Evolutionary conservation across 2,329 filamentous ascomycete genomes (phyloP).

Genomic region (Arthrinium phaeospermum): DNA sequence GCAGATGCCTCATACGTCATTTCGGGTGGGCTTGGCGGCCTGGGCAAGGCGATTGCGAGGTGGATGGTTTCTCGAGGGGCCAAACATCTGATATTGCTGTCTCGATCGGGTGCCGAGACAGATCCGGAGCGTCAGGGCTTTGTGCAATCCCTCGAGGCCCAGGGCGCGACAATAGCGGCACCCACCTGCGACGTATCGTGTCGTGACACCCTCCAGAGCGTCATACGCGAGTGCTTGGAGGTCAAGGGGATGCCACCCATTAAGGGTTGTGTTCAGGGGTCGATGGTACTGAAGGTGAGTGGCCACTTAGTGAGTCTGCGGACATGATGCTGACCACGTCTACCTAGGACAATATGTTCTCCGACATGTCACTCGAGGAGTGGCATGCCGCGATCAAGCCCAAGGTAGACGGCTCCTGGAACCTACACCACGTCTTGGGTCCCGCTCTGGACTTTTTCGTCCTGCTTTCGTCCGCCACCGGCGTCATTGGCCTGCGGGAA

Average conservation of each 20-base stretch:
- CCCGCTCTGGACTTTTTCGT: neutral
- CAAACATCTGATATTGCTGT: slow-evolving; percentile 29
- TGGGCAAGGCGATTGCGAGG: slow-evolving; percentile 31
- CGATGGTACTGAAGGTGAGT: slow-evolving; percentile 32
- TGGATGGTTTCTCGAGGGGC: slow-evolving; percentile 32
- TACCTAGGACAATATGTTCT: neutral
- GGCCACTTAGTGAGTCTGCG: neutral
- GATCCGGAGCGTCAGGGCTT: slow-evolving; percentile 20
- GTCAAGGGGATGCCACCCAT: slow-evolving; percentile 24
- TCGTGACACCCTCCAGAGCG: slow-evolving; percentile 9
- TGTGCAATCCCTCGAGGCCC: slow-evolving; percentile 21
- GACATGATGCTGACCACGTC: neutral
- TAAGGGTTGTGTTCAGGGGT: slow-evolving; percentile 27
- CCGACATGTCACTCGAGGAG: neutral
- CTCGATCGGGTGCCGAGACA: slow-evolving; percentile 25
- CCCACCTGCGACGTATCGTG: slow-evolving; percentile 30
- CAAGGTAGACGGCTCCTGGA: slow-evolving; percentile 14
- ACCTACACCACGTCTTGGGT: neutral
- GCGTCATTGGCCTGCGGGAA: neutral
- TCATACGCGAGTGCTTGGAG: slow-evolving; percentile 18
- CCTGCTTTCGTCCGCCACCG: neutral
- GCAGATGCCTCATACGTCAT: slow-evolving; percentile 33
- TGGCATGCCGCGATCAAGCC: neutral
- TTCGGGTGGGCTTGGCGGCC: slow-evolving; percentile 37
- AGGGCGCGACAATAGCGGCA: slow-evolving; percentile 22